These are phyloP conservation scores for Magnolia sinica DNA, from an alignment of 164 flowering plant species.

Conservation along the genomic window DNA sequence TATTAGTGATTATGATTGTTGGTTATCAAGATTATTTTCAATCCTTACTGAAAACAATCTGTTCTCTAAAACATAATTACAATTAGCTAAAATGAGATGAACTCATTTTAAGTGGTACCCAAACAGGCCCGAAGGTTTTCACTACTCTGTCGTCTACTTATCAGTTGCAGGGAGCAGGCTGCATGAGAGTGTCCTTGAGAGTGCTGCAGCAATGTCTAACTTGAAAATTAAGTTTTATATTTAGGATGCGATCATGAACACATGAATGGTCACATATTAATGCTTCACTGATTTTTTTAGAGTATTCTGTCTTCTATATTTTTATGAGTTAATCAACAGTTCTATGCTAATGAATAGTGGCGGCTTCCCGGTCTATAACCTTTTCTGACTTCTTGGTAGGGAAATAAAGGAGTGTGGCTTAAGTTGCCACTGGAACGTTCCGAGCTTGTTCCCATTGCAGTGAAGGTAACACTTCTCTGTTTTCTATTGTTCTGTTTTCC, in stretches of 20 bases:
- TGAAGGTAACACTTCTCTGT: slow-evolving; percentile 43
- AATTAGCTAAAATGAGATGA: too few species aligned
- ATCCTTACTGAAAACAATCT: too few species aligned
- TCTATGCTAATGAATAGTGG: not conserved
- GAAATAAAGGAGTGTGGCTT: slow-evolving; percentile 92
- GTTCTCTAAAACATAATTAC: too few species aligned
- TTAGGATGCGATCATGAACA: not conserved
- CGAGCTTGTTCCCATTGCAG: slow-evolving; percentile 85
- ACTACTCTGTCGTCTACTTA: too few species aligned
- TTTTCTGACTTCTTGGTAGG: slow-evolving; percentile 41
- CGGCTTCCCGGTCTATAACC: not conserved
- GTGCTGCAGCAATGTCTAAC: too few species aligned
- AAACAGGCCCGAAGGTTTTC: too few species aligned
- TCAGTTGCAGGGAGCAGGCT: too few species aligned
- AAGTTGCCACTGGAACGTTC: slow-evolving; percentile 62
- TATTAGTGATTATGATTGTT: too few species aligned
- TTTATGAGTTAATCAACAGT: not conserved
- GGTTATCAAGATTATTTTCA: too few species aligned
- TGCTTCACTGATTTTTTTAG: not conserved
- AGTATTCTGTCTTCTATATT: not conserved
- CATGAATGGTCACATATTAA: not conserved
- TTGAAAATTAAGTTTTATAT: too few species aligned
- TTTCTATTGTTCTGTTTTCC: not conserved
- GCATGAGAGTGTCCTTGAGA: too few species aligned
- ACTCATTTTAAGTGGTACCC: too few species aligned